phyloP scores from a whole-genome alignment of 768 basidiomycete genomes.

The Mycena olivaceomarginata region DNA sequence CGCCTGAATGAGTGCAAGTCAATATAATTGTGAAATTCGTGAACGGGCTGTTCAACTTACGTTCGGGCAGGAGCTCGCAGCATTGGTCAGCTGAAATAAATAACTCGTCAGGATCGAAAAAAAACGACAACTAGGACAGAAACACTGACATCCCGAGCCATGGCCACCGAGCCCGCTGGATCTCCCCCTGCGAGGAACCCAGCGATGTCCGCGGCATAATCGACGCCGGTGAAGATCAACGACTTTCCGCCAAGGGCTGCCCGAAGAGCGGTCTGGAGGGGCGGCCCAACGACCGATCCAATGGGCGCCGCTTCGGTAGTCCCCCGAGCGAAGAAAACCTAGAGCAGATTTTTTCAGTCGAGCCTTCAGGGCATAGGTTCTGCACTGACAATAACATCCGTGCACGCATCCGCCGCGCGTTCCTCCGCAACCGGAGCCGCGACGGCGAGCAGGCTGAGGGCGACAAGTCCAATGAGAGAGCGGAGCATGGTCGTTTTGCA shows the following conservation, averaged over 20 bases:
- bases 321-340: constrained; percentile 62
- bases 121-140: constrained; percentile 18
- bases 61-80: constrained; percentile 39
- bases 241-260: constrained; percentile 51
- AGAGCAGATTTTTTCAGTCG: not conserved
- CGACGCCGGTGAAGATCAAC: constrained; percentile 59
- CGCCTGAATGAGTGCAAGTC: constrained; percentile 18
- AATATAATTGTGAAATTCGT: not conserved
- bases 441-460: constrained; percentile 19
- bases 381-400: constrained; percentile 32
- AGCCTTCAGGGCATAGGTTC: not conserved
- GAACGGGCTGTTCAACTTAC: constrained; percentile 16
- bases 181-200: constrained; percentile 63
- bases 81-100: constrained; percentile 12
- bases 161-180: constrained; percentile 55
- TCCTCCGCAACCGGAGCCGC: constrained; percentile 16
- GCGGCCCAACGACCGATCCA: constrained; percentile 61
- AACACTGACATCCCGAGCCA: constrained; percentile 55
- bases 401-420: constrained; percentile 31
- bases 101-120: not conserved
- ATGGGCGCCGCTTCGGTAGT: constrained; percentile 58
- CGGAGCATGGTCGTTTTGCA: constrained; percentile 16
- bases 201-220: constrained; percentile 58
- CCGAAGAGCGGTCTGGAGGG: constrained; percentile 55
- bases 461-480: constrained; percentile 15